phyloP scores from a whole-genome alignment of 225 moss, liverwort and hornwort genomes.

The Asterella californica region DNA sequence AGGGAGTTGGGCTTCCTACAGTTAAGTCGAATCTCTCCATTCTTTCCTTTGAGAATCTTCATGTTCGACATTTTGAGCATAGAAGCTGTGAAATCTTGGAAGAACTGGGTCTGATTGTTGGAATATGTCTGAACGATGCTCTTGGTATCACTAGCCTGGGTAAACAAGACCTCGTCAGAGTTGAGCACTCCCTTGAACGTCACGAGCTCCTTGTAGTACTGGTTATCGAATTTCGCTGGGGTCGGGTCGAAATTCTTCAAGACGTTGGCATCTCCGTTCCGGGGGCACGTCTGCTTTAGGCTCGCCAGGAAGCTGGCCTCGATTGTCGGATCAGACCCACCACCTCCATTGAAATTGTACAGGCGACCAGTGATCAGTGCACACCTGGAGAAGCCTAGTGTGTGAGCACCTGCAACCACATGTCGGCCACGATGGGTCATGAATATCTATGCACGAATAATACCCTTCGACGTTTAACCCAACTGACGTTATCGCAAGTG shows the following conservation, averaged over 20 bases:
- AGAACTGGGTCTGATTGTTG: constrained; percentile 19
- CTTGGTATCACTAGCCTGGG: constrained; percentile 13
- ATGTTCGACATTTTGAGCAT: constrained; percentile 27
- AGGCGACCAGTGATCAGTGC: constrained; percentile 18
- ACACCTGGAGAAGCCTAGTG: neutral
- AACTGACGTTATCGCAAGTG: too few species aligned
- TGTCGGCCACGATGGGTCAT: too few species aligned
- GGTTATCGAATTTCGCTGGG: constrained; percentile 37
- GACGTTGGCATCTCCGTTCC: constrained; percentile 12
- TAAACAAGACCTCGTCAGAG: constrained; percentile 28
- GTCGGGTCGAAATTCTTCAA: constrained; percentile 27
- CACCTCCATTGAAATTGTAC: constrained; percentile 17
- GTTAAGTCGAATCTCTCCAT: neutral
- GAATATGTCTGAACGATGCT: constrained; percentile 24
- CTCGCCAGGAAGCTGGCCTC: constrained; percentile 13
- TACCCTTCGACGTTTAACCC: too few species aligned
- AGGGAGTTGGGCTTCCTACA: constrained; percentile 8
- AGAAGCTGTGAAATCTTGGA: constrained; percentile 11
- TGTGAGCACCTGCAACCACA: neutral
- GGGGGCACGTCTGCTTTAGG: constrained; percentile 28
- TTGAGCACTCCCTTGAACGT: constrained; percentile 11
- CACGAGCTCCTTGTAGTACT: constrained; percentile 30
- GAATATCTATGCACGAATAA: too few species aligned
- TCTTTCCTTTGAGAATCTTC: neutral
- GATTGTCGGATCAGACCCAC: constrained; percentile 22